phyloP scores from a whole-genome alignment of 75 land plant species.

The Sequoiadendron giganteum region DNA sequence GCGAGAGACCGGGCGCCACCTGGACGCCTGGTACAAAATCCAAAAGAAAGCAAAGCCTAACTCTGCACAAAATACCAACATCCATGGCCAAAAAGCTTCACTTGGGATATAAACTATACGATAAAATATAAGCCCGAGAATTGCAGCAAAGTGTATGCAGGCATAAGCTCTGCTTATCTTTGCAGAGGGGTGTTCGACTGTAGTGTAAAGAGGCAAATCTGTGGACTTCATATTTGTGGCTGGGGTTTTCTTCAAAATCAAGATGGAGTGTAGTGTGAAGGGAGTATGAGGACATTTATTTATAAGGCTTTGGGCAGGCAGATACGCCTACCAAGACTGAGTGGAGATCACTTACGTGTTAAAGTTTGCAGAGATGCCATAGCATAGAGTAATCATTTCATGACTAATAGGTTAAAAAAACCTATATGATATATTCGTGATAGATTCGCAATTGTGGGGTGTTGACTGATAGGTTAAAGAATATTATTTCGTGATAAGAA shows the following conservation, averaged over 20 bases:
- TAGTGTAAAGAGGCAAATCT: not conserved
- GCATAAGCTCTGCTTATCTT: not conserved
- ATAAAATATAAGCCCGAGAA: not conserved
- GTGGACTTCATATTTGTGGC: not conserved
- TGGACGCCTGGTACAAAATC: slow-evolving; percentile 37
- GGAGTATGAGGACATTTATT: too few relatives aligned
- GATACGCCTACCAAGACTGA: too few relatives aligned
- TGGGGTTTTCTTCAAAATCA: not conserved
- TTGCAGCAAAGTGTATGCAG: not conserved
- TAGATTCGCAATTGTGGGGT: too few relatives aligned
- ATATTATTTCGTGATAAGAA: too few relatives aligned
- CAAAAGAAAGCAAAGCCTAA: slow-evolving; percentile 45
- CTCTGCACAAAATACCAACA: slow-evolving; percentile 21
- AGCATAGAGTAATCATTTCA: too few relatives aligned
- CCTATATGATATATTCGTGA: too few relatives aligned
- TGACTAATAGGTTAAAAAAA: too few relatives aligned
- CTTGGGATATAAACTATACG: not conserved
- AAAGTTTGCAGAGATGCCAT: too few relatives aligned
- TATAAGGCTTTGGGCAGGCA: too few relatives aligned
- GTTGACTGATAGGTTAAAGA: too few relatives aligned
- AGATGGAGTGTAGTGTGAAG: too few relatives aligned
- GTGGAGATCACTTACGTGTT: too few relatives aligned
- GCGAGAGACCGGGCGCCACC: slow-evolving; percentile 42
- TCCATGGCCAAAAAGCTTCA: not conserved
- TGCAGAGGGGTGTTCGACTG: not conserved